Base-by-base conservation (phyloP, 192 early-diverging fungal genomes). In the Rhizophlyctis rosea region DNA sequence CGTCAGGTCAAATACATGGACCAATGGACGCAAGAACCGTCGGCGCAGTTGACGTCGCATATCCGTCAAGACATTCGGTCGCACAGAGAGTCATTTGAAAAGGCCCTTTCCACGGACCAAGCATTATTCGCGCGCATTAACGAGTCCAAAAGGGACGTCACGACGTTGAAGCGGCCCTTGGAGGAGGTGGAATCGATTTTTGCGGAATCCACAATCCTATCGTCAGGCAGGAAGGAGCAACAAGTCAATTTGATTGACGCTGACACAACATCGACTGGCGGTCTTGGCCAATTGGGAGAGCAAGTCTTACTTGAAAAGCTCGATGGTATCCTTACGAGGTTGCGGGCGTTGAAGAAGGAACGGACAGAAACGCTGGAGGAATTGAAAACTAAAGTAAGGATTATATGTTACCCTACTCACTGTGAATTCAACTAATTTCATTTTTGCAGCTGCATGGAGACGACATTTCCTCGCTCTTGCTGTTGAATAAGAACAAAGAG, bases 401-500 rank as follows among this genome's bases (percentile, higher is more conserved):
- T 30, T 33, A 18, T 29, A 21, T 23, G 5, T 39, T 24, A 13
- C 23, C 59, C 56, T 61, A 4, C 30, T 47, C 25, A 36, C 24
- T 34, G 4, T 54, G 31, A 47, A 39, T 9, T 54, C 27, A 35
- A 30, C 33, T 36, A 54, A 18, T 57, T 61, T 52, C n/a, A 7
- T 9, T 24, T 36, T 50, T 28, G 3, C 21, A 76, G 72, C 50
- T 89, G 1, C 87, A 87, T 50, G 76, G 91, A 55, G 96, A 98
- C 74, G 94, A 98, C 61, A 97, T 97, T 47, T 90, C 88, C 24
- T 81, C 82, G 23, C 54, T 90, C 9, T 62, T 95, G 49, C 78
- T 93, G 23, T 55, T 91, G 4, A 90, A 95, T 77, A 87, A 91
- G 59, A 87, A 89, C 58, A 83, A 90, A 35, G 94, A 97, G 72